phyloP scores from a whole-genome alignment of 176 grass and related monocot species.

The Elaeis guineensis region DNA sequence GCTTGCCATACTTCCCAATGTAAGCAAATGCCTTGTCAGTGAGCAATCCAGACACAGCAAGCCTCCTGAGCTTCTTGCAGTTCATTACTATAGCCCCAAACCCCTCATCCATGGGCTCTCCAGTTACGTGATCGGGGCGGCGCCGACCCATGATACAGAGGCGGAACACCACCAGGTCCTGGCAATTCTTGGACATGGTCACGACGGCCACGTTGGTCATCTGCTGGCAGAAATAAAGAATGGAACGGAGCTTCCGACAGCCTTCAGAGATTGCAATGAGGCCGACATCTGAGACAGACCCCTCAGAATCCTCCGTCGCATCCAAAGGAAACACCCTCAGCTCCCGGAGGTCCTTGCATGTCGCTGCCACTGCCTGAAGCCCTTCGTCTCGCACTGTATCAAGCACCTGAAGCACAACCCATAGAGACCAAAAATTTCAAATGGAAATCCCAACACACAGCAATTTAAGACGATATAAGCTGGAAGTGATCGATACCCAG shows the following conservation, averaged over 20 bases:
- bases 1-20: conserved; percentile 10
- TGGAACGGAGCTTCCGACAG: conserved; percentile 9
- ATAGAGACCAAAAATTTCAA: background rate
- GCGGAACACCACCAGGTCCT: conserved; percentile 12
- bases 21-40: conserved; percentile 8
- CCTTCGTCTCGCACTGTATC: conserved; percentile 7
- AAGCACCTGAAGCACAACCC: conserved; percentile 5
- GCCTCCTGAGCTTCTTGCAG: conserved; percentile 16
- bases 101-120: conserved; percentile 13
- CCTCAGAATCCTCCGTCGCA: conserved; percentile 9
- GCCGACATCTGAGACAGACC: conserved; percentile 4
- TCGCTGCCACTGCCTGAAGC: conserved; percentile 2
- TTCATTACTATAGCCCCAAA: conserved; percentile 17
- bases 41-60: conserved; percentile 10
- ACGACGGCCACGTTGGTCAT: conserved; percentile 4
- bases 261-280: conserved; percentile 11
- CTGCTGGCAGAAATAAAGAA: conserved; percentile 13
- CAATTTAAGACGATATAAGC: background rate
- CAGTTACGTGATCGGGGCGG: background rate
- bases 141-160: conserved; percentile 13
- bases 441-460: background rate
- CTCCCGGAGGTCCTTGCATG: conserved; percentile 8
- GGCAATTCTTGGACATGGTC: conserved; percentile 17
- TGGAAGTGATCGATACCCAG: conserved; percentile 27
- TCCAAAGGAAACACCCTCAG: conserved; percentile 11